Evolutionary conservation across 495 filamentous ascomycete species (phyloP).

Genomic region (Peziza echinospora): DNA sequence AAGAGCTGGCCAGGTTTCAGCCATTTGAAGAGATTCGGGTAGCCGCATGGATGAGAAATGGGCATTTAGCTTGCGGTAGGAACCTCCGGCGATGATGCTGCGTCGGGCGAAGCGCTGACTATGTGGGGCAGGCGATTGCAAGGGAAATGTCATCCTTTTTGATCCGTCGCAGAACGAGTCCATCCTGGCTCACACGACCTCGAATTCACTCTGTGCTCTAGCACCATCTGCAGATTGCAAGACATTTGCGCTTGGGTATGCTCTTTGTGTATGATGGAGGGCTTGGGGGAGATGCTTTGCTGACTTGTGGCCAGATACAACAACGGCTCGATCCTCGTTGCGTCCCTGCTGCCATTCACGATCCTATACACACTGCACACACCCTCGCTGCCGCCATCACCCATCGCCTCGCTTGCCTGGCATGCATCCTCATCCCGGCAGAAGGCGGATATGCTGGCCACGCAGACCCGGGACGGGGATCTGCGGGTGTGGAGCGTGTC

Average conservation of each 20-base stretch:
- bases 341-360: conserved; percentile 77
- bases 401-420: conserved; percentile 81
- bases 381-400: conserved; percentile 51
- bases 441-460: conserved; percentile 94
- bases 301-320: conserved; percentile 43
- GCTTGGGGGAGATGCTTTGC: not conserved
- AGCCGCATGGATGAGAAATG: conserved; percentile 92
- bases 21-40: conserved; percentile 70
- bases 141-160: conserved; percentile 80
- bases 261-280: conserved; percentile 1
- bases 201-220: conserved; percentile 77
- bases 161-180: conserved; percentile 86
- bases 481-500: conserved; percentile 92
- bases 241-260: conserved; percentile 89
- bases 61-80: conserved; percentile 86
- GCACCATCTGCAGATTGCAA: conserved; percentile 82
- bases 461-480: conserved; percentile 79
- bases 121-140: conserved; percentile 15
- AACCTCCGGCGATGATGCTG: not conserved
- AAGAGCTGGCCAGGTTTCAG: conserved; percentile 70
- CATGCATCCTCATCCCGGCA: conserved; percentile 92
- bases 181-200: conserved; percentile 77
- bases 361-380: conserved; percentile 86
- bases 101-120: not conserved
- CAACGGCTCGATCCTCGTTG: conserved; percentile 86